Evolutionary conservation across 179 eudicot genomes (phyloP).

Genomic region (Nepenthes alata): DNA sequence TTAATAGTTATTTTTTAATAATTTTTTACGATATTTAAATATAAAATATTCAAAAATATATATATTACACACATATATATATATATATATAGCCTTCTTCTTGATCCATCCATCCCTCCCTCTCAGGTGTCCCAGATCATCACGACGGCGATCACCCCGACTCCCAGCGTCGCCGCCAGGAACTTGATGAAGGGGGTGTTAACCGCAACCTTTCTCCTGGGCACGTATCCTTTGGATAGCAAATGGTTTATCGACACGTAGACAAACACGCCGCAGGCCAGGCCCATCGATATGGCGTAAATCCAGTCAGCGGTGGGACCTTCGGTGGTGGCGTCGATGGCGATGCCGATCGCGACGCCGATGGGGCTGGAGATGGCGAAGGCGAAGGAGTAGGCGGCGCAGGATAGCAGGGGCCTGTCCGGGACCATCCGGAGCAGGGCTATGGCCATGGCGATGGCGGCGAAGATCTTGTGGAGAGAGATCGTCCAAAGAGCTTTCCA

Average conservation of each 20-base stretch:
- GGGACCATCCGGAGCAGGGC: slow-evolving; percentile 74
- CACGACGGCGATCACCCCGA: slow-evolving; percentile 74
- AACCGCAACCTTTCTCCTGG: slow-evolving; percentile 16
- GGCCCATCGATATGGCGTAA: slow-evolving; percentile 64
- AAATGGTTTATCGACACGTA: slow-evolving; percentile 77
- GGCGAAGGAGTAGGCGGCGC: slow-evolving; percentile 61
- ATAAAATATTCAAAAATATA: no score
- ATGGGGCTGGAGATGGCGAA: slow-evolving; percentile 83
- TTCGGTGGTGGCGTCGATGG: slow-evolving; percentile 57
- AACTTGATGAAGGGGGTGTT: slow-evolving; percentile 44
- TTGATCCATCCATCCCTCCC: no score
- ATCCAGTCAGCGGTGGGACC: slow-evolving; percentile 77
- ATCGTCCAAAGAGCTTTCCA: slow-evolving; percentile 89
- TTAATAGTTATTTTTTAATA: no score
- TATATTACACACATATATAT: no score
- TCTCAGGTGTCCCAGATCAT: slow-evolving; percentile 83
- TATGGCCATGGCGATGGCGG: slow-evolving; percentile 83
- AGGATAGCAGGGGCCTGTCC: slow-evolving; percentile 54
- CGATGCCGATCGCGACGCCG: slow-evolving; percentile 71
- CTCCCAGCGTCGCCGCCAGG: slow-evolving; percentile 49
- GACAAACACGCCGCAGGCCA: slow-evolving; percentile 75
- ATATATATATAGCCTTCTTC: no score
- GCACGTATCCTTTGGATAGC: slow-evolving; percentile 48
- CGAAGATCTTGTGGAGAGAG: slow-evolving; percentile 72
- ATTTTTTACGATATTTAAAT: no score